A percentile compares a stretch with the other conserved stretches of the same genome.
Evolutionary conservation across 1,284 basidiomycete genomes (phyloP).

Genomic region (Sporisorium graminicola): DNA sequence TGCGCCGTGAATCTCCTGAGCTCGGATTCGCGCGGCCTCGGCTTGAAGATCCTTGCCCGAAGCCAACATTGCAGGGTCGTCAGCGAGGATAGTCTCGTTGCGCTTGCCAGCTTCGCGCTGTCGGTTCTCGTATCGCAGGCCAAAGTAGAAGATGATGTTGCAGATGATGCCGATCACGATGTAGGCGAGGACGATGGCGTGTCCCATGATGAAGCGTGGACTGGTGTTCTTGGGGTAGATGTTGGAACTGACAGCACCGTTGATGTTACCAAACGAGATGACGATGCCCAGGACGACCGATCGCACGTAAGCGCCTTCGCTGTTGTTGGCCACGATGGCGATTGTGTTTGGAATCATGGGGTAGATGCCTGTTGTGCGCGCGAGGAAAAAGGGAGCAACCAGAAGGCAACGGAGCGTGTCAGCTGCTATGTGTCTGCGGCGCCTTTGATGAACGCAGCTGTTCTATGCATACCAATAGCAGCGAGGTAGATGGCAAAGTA

Average conservation of each 20-base stretch:
- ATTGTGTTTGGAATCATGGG: conserved; percentile 79
- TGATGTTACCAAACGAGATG: conserved; percentile 68
- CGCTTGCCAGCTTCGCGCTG: conserved; percentile 77
- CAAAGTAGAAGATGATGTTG: conserved; percentile 72
- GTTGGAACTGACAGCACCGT: conserved; percentile 78
- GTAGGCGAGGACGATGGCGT: conserved; percentile 79
- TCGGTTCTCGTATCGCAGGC: conserved; percentile 76
- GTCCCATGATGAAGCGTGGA: conserved; percentile 80
- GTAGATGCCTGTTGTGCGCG: conserved; percentile 72
- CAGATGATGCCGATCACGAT: conserved; percentile 77
- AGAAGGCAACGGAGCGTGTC: background rate
- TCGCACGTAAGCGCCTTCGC: conserved; percentile 81
- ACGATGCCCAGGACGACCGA: conserved; percentile 76
- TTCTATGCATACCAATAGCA: conserved; percentile 7
- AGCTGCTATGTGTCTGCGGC: background rate
- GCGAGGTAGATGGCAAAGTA: conserved; percentile 79
- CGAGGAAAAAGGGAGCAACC: background rate
- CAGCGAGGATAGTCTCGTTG: conserved; percentile 75
- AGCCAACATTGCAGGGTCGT: conserved; percentile 22
- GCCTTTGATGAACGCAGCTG: background rate
- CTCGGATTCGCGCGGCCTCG: conserved; percentile 32
- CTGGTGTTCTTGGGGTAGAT: conserved; percentile 77
- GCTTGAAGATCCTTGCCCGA: conserved; percentile 35
- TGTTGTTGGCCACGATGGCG: conserved; percentile 80
- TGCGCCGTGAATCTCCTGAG: conserved; percentile 23